A percentile compares a stretch with the other conserved stretches of the same genome.
These are phyloP conservation scores for Trichoderma orchidacearum DNA, from an alignment of 495 filamentous ascomycete genomes.

Conservation along the genomic window DNA sequence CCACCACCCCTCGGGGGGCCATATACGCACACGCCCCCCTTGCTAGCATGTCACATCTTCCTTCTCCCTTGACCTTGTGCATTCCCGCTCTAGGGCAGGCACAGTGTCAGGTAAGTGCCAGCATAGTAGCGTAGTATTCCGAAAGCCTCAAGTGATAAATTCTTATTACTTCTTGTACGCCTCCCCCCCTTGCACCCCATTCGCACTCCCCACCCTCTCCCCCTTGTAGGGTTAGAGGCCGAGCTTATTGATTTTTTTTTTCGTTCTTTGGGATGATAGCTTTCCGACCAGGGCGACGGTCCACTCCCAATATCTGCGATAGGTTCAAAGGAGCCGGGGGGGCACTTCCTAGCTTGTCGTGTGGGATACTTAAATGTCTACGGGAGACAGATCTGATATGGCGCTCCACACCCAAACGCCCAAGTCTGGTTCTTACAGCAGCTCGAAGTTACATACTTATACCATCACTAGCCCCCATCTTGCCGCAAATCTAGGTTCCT, in stretches of 20 bases:
- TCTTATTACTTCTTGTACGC: not conserved
- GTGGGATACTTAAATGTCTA: conserved; percentile 1
- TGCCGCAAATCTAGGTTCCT: not conserved
- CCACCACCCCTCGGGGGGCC: not conserved
- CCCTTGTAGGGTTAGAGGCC: not conserved
- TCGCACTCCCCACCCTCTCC: not conserved
- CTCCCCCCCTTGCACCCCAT: not conserved
- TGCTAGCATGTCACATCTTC: no score
- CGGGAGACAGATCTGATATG: conserved; percentile 1
- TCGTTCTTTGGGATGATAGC: not conserved
- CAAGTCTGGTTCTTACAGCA: not conserved
- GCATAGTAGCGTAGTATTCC: not conserved
- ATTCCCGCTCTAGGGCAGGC: not conserved
- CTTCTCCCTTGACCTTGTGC: not conserved
- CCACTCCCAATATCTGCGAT: conserved; percentile 1
- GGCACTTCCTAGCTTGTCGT: not conserved
- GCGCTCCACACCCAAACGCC: not conserved
- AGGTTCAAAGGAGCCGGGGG: not conserved
- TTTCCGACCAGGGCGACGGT: not conserved
- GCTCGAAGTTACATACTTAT: not conserved
- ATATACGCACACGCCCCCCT: not conserved
- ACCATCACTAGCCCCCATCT: not conserved
- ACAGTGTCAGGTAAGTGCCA: no score
- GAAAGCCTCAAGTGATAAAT: not conserved
- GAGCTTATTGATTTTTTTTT: not conserved